Evolutionary conservation across 2,329 filamentous ascomycete species (phyloP).

Genomic region (Alternaria sp.): DNA sequence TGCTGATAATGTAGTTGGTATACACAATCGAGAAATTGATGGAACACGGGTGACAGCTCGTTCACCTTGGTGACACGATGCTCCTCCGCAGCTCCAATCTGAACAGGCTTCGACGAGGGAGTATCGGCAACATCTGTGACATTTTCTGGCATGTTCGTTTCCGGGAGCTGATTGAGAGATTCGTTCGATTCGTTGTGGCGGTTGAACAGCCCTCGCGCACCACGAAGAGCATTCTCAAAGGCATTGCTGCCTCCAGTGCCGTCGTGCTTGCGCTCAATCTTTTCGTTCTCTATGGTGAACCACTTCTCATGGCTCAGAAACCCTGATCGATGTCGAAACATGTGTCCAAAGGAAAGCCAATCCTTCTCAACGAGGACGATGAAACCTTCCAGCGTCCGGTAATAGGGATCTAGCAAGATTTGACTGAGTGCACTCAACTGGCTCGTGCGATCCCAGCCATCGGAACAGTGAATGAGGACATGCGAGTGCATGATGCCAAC

Average conservation of each 20-base stretch:
- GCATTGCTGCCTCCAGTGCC: conserved; percentile 68
- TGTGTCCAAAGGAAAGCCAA: conserved; percentile 97
- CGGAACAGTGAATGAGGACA: conserved; percentile 95
- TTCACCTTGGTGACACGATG: conserved; percentile 80
- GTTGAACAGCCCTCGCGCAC: conserved; percentile 89
- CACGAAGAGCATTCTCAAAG: conserved; percentile 83
- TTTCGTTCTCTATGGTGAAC: conserved; percentile 88
- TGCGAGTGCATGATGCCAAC: conserved; percentile 93
- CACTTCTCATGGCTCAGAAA: conserved; percentile 90
- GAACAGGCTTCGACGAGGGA: conserved; percentile 45
- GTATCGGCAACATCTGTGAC: conserved; percentile 57
- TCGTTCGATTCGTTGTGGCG: conserved; percentile 75
- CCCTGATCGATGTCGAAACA: conserved; percentile 93
- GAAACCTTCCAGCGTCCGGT: conserved; percentile 91
- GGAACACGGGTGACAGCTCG: conserved; percentile 94
- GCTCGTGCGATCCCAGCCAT: conserved; percentile 97
- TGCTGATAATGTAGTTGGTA: conserved; percentile 89
- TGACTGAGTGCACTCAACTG: conserved; percentile 92
- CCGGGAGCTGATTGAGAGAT: conserved; percentile 63
- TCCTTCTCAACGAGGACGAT: conserved; percentile 96
- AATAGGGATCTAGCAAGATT: conserved; percentile 94
- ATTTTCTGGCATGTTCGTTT: conserved; percentile 60
- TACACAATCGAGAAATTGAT: conserved; percentile 94
- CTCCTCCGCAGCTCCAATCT: conserved; percentile 58
- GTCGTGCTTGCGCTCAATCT: conserved; percentile 62